These are phyloP conservation scores for Apiospora arundinis DNA, from an alignment of 2,329 filamentous ascomycete species.

Conservation along the genomic window DNA sequence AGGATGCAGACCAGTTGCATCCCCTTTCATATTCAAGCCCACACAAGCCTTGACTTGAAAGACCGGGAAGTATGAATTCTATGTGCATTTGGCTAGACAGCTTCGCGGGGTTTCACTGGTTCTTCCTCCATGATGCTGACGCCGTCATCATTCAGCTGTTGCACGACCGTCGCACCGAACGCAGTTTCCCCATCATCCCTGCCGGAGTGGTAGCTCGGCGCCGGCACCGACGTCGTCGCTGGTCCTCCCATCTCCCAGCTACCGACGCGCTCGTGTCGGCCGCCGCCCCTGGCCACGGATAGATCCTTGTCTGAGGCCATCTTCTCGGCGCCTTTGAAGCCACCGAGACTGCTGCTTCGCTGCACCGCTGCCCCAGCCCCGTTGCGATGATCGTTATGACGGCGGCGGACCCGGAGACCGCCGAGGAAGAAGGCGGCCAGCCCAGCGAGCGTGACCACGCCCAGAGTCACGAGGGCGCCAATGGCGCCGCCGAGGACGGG, in stretches of 20 bases:
- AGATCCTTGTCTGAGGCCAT: constrained; percentile 52
- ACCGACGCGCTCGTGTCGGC: constrained; percentile 52
- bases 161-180: constrained; percentile 28
- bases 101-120: constrained; percentile 44
- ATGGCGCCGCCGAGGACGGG: constrained; percentile 53
- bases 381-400: not conserved
- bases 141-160: constrained; percentile 39
- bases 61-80: too few relatives aligned
- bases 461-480: constrained; percentile 50
- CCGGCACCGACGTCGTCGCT: constrained; percentile 25
- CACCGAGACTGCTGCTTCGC: constrained; percentile 35
- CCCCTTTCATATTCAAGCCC: too few relatives aligned
- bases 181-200: constrained; percentile 27
- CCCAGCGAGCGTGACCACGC: constrained; percentile 35
- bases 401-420: constrained; percentile 34
- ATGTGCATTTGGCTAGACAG: not conserved
- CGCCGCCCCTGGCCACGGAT: constrained; percentile 45
- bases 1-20: too few relatives aligned
- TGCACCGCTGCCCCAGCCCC: not conserved
- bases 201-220: constrained; percentile 27
- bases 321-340: constrained; percentile 54
- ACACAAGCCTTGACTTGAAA: too few relatives aligned
- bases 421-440: constrained; percentile 37
- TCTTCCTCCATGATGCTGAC: constrained; percentile 44
- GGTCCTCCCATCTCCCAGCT: constrained; percentile 54